Evolutionary conservation across 148 eudicot species (phyloP).

Genomic region (Nepenthes gracilis): DNA sequence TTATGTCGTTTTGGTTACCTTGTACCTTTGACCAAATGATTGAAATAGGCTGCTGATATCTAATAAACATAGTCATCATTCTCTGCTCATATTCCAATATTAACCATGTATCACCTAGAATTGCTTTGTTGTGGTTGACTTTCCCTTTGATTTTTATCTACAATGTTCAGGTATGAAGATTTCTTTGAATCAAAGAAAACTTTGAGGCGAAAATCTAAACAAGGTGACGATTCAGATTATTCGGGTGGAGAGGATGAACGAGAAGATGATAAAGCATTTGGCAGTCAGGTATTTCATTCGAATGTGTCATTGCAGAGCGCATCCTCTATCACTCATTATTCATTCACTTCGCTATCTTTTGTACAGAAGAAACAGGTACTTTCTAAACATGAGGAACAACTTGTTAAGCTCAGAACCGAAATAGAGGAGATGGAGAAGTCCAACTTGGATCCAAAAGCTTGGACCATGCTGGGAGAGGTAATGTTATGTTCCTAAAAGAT

Average conservation of each 20-base stretch:
- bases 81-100: no score
- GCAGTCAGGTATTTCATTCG: slow-evolving; percentile 16
- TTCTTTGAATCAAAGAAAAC: slow-evolving; percentile 44
- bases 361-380: slow-evolving; percentile 39
- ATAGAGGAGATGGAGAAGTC: slow-evolving; percentile 82
- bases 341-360: slow-evolving; percentile 5
- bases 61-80: no score
- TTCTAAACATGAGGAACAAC: slow-evolving; percentile 74
- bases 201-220: slow-evolving; percentile 27
- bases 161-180: slow-evolving; percentile 50
- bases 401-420: slow-evolving; percentile 42
- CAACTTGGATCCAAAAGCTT: slow-evolving; percentile 63
- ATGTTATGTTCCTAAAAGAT: background rate
- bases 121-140: no score
- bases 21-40: no score
- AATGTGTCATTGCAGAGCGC: no score
- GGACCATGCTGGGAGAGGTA: slow-evolving; percentile 98
- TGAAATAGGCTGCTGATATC: no score
- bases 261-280: slow-evolving; percentile 16
- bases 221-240: slow-evolving; percentile 27
- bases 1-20: no score
- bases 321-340: background rate
- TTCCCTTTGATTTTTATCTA: slow-evolving; percentile 1
- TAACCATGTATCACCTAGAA: no score
- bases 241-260: slow-evolving; percentile 30